Percentiles rank a stretch among this genome's conserved stretches.
Conservation (phyloP, 169 alveolate genomes). For the Plasmodium adleri region DNA sequence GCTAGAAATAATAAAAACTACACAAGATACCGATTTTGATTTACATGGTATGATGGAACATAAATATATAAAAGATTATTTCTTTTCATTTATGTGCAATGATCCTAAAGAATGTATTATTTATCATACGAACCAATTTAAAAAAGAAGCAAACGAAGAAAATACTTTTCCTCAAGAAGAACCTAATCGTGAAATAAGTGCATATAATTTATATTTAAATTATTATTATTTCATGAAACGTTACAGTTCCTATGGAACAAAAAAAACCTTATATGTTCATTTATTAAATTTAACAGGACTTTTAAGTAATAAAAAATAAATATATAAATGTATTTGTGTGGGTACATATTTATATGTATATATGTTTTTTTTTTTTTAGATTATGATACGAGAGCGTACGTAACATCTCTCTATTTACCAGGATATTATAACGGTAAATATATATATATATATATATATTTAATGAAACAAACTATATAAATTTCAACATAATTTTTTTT, state of each 20-base stretch:
- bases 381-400: slow-evolving; percentile 28
- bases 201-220: slow-evolving; percentile 28
- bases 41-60: too few relatives aligned
- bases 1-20: too few relatives aligned
- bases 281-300: slow-evolving; percentile 39
- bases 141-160: too few relatives aligned
- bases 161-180: too few relatives aligned
- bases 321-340: too few relatives aligned
- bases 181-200: too few relatives aligned
- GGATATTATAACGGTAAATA: slow-evolving; percentile 50
- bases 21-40: too few relatives aligned
- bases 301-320: slow-evolving; percentile 33
- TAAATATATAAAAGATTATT: too few relatives aligned
- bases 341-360: background rate
- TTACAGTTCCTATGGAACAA: slow-evolving; percentile 4
- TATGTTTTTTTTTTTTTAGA: background rate
- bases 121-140: too few relatives aligned
- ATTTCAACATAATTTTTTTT: background rate
- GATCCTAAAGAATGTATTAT: too few relatives aligned
- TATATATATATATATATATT: background rate
- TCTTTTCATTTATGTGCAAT: too few relatives aligned
- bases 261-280: slow-evolving; percentile 24
- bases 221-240: slow-evolving; percentile 15
- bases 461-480: too few relatives aligned
- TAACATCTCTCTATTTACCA: slow-evolving; percentile 30